Conservation (phyloP, 2,329 filamentous ascomycete genomes). For the Clonostachys chloroleuca region DNA sequence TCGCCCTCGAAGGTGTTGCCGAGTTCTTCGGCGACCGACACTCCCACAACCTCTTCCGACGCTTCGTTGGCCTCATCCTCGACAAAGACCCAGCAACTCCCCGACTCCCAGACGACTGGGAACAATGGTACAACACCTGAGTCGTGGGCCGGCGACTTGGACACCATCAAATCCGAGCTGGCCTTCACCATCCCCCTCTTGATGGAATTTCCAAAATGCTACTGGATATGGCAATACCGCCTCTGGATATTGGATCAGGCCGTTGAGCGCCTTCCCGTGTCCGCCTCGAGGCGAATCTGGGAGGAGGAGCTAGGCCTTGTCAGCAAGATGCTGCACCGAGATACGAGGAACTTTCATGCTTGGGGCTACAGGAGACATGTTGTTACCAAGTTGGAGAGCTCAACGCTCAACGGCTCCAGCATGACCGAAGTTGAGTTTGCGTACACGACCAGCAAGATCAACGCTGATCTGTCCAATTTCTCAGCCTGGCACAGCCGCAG, state of each 20-base stretch:
- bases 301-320: conserved; percentile 77
- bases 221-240: conserved; percentile 99
- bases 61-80: conserved; percentile 50
- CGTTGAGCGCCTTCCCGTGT: conserved; percentile 54
- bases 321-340: conserved; percentile 80
- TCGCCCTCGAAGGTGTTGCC: conserved; percentile 49
- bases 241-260: conserved; percentile 77
- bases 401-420: conserved; percentile 45
- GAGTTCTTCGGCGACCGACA: conserved; percentile 49
- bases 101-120: conserved; percentile 40
- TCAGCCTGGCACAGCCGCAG: conserved; percentile 94
- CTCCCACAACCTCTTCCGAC: conserved; percentile 59
- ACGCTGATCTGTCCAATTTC: conserved; percentile 85
- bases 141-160: conserved; percentile 17
- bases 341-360: conserved; percentile 92
- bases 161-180: conserved; percentile 69
- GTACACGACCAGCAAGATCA: conserved; percentile 89
- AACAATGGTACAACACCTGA: conserved; percentile 50
- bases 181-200: conserved; percentile 80
- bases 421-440: conserved; percentile 79
- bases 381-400: conserved; percentile 68
- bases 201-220: conserved; percentile 88
- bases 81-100: conserved; percentile 44
- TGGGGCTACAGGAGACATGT: conserved; percentile 88
- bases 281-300: conserved; percentile 66